Evolutionary conservation across 2,329 filamentous ascomycete species (phyloP), one percentile per base, ranked within the genome.

Genomic region (Diaporthe helianthi): DNA sequence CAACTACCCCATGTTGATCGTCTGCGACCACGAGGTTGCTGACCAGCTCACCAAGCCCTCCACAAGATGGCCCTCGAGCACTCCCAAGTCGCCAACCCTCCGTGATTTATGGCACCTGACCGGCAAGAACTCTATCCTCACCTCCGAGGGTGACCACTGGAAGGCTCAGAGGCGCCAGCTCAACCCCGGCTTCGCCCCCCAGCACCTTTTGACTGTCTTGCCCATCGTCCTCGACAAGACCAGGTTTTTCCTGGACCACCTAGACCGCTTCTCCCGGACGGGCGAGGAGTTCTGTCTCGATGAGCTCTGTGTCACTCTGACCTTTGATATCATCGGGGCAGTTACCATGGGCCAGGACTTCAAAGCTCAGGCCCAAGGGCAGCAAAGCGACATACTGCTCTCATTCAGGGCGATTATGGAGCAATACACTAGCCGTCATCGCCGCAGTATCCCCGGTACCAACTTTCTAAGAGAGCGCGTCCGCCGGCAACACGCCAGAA

Each of bases 141-240:
- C 61, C 29, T 24, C 47, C 47, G 53, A 76, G 52, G 75, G 72
- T 4, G 76, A 79, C 7, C 71, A 76, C 13, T 80, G 78, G 77
- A 79, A 78, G 69, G 66, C 65, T 2, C 64, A 76, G 12, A 77
- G 80, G n/a, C 79, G 77, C 67, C 74, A 76, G 31, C 79, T 78
- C 72, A 81, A 78, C 70, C 78, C 77, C 0, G 80, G 79, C 0
- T 82, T 82, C 61, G 77, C 80, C 0, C 79, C 78, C 1, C 77
- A 80, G 65, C 78, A 82, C 41, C 74, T 82, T n/a, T 76, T 80
- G 69, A 77, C 75, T 4, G 73, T 81, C 1, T 68, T 82, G 63
- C 79, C 79, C 0, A 72, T 72, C 46, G 79, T 82, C 52, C 53
- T 81, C 6, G 78, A 81, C 26, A 81, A 81, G 71, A 75, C 74